Base-by-base conservation (phyloP, 192 early-diverging fungal genomes). In the Haplosporangium gracile region DNA sequence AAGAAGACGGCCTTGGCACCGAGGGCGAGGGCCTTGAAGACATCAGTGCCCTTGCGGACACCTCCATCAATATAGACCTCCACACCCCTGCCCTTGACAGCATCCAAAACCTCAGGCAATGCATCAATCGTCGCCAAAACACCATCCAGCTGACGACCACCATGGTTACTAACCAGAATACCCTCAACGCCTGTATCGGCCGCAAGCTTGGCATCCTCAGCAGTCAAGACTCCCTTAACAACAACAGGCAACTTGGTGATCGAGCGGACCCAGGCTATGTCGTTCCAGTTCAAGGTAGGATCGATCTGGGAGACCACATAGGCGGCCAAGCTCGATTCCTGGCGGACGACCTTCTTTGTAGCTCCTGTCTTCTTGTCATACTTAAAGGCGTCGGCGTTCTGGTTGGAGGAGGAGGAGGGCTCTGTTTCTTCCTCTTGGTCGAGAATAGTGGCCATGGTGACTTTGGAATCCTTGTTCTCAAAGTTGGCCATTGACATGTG, bases 41-140 rank as follows among this genome's bases (percentile, higher is more conserved):
- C 94, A 89, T 99, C 99, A 20, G 96, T 91, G 29, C 97, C 99
- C 39, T 95, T 90, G 45, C 98, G 92, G 38, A 99, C 88, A 38
- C 99, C 99, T 43, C 99, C 98, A 88, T 99, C 99, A 29, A 99
- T 78, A 81, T 94, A 99, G 18, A 99, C 93, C 85, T 98, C 97
- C 38, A 99, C 88, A 51, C 92, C 91, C 51, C 90, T 85, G 16
- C 75, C 90, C 72, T 88, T 88, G n/a, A 94, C 91, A 4, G 93
- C 96, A 34, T 93, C 92, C 84, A 98, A 92, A 26, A 98, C 95
- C 76, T 98, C 97, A 16, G 94, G 94, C 43, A 99, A 87, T 15
- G 97, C 94, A 70, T 99, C 98, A 39, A 85, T 85, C 10, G 93
- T 94, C 8, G 94, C 91, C 74, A 94, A 88, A 22, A 91, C 87